phyloP scores from a whole-genome alignment of 371 early-diverging fungal genomes.

The Mortierella sp. region DNA sequence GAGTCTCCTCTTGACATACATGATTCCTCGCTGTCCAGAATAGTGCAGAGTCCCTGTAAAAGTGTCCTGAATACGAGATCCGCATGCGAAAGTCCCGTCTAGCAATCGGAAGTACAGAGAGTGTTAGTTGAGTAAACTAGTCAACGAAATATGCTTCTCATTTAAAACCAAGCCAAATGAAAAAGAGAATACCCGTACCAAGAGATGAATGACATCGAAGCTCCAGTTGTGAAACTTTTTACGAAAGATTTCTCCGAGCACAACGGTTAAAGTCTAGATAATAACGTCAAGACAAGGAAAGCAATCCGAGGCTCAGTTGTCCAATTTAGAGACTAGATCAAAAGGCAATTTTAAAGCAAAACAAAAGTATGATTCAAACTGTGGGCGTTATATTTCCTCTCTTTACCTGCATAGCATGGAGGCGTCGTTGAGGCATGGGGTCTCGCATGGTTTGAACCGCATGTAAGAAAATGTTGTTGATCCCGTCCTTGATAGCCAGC shows the following conservation, averaged over 20 bases:
- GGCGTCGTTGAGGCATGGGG: slow-evolving; percentile 45
- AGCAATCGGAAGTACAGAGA: not conserved
- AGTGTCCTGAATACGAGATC: slow-evolving; percentile 63
- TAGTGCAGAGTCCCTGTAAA: slow-evolving; percentile 45
- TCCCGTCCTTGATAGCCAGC: slow-evolving; percentile 56
- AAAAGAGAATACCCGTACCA: slow-evolving; percentile 29
- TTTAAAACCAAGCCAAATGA: not conserved
- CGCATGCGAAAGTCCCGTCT: slow-evolving; percentile 67
- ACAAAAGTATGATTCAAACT: too few relatives aligned
- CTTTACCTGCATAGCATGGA: slow-evolving; percentile 55
- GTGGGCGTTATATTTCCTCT: not conserved
- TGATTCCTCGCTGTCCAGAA: slow-evolving; percentile 40
- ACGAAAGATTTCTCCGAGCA: slow-evolving; percentile 64
- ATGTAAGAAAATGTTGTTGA: slow-evolving; percentile 60
- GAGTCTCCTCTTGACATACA: slow-evolving; percentile 36
- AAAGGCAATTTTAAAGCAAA: not conserved
- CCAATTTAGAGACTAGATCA: not conserved
- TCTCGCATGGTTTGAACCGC: slow-evolving; percentile 54
- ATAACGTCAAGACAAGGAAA: not conserved
- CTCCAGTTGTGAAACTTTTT: slow-evolving; percentile 69
- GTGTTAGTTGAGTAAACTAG: not conserved
- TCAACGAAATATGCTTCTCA: not conserved
- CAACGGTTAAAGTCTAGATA: slow-evolving; percentile 57
- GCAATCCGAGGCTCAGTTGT: not conserved
- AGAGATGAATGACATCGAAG: slow-evolving; percentile 66